Evolutionary conservation across 768 basidiomycete genomes (phyloP).

Genomic region (Mycena venus): DNA sequence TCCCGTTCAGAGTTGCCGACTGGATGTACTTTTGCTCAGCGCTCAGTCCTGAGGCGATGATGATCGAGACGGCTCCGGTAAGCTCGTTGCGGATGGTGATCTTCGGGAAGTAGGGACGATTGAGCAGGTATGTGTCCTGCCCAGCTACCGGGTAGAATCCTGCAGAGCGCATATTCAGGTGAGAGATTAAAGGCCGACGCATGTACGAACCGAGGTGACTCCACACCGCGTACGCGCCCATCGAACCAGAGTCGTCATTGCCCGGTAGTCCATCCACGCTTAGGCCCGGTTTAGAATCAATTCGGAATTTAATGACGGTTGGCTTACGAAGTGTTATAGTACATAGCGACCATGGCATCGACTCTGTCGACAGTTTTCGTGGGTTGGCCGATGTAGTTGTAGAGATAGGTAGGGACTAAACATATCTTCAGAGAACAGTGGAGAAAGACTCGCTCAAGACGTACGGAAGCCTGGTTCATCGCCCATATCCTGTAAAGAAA

Average conservation of each 20-base stretch:
- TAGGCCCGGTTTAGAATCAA: neutral
- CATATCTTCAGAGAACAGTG: neutral
- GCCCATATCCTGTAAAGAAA: constrained; percentile 25
- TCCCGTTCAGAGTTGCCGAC: constrained; percentile 25
- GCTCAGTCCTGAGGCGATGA: constrained; percentile 19
- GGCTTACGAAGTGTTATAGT: constrained; percentile 27
- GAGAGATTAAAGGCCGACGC: too few relatives aligned
- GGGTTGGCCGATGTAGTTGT: constrained; percentile 35
- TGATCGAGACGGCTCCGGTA: constrained; percentile 20
- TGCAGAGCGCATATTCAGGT: neutral
- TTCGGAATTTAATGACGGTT: neutral
- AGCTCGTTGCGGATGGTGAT: constrained; percentile 31
- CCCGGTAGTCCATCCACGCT: constrained; percentile 26
- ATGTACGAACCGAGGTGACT: constrained; percentile 27
- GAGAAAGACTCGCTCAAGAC: neutral
- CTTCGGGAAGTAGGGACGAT: constrained; percentile 33
- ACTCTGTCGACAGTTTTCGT: constrained; percentile 33
- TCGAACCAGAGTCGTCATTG: constrained; percentile 31
- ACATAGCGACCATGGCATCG: constrained; percentile 10
- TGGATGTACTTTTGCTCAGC: constrained; percentile 28
- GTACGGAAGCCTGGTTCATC: constrained; percentile 32
- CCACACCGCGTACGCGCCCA: constrained; percentile 34
- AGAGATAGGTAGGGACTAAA: constrained; percentile 32
- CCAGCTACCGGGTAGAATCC: constrained; percentile 34
- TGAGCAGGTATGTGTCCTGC: constrained; percentile 34